phyloP scores from a whole-genome alignment of 2,329 filamentous ascomycete species.

The Paraphaeosphaeria sporulosa region DNA sequence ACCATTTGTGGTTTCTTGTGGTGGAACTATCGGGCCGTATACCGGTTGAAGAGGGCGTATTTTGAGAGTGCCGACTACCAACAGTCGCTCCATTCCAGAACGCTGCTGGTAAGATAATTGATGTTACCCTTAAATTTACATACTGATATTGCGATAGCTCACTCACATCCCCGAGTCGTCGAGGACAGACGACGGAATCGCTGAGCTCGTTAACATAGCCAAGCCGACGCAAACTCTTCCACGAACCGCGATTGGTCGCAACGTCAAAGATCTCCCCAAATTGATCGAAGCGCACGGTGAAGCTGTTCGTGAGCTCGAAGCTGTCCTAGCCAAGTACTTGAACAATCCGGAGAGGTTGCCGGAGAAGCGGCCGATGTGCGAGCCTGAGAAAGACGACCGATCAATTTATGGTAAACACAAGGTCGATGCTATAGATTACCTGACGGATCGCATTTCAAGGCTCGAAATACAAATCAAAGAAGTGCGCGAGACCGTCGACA shows the following conservation, averaged over 20 bases:
- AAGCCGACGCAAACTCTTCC: conserved; percentile 79
- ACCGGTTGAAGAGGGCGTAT: conserved; percentile 74
- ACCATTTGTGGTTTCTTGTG: conserved; percentile 82
- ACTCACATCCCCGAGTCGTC: conserved; percentile 81
- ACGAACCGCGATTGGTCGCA: conserved; percentile 82
- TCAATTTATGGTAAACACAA: conserved; percentile 72
- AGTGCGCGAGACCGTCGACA: conserved; percentile 83
- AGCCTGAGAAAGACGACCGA: conserved; percentile 77
- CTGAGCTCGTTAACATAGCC: conserved; percentile 79
- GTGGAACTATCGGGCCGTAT: conserved; percentile 83
- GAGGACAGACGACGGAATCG: conserved; percentile 86
- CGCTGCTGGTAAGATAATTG: conserved; percentile 57
- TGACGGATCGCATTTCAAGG: conserved; percentile 81
- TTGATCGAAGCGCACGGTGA: conserved; percentile 84
- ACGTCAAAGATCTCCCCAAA: conserved; percentile 86
- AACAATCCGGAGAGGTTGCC: conserved; percentile 84
- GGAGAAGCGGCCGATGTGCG: conserved; percentile 76
- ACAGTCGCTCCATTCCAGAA: conserved; percentile 78
- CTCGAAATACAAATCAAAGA: conserved; percentile 86
- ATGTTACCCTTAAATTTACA: not conserved
- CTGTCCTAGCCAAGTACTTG: conserved; percentile 80
- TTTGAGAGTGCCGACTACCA: conserved; percentile 89
- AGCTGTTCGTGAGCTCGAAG: conserved; percentile 81
- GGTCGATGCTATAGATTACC: conserved; percentile 92
- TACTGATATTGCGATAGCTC: conserved; percentile 58